phyloP scores from a whole-genome alignment of 352 stramenopile species.

The Pythium aristosporum region DNA sequence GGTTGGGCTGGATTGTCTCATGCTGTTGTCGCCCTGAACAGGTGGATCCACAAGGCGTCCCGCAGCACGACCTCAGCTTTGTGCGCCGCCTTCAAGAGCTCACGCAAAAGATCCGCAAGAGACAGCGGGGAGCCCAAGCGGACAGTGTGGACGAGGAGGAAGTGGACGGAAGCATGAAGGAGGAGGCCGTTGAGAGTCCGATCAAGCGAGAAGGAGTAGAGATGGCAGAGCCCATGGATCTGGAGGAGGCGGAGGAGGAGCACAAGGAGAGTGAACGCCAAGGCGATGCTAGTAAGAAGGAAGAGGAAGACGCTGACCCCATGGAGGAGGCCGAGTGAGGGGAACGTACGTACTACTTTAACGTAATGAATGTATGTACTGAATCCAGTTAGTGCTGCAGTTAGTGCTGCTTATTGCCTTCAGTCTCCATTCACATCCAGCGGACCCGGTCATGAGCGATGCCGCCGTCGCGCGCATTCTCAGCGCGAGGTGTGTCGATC shows the following conservation, averaged over 20 bases:
- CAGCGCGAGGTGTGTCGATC: constrained; percentile 12
- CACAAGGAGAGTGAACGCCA: constrained; percentile 8
- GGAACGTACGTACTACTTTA: constrained; percentile 13
- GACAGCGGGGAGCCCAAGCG: constrained; percentile 17
- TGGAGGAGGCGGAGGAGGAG: constrained; percentile 21
- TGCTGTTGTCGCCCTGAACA: constrained; percentile 30
- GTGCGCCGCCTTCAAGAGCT: constrained; percentile 60
- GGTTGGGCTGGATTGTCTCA: background rate
- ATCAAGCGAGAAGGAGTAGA: background rate
- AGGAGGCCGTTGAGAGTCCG: background rate
- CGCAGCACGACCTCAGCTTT: constrained; percentile 57
- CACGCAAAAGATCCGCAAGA: constrained; percentile 37
- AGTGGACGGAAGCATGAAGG: background rate
- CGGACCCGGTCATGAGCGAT: background rate
- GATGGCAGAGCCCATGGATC: background rate
- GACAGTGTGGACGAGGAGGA: constrained; percentile 4
- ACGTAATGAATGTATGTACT: background rate
- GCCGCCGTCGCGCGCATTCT: constrained; percentile 21
- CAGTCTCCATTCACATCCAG: too few relatives aligned
- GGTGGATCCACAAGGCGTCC: constrained; percentile 36
- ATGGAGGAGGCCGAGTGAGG: background rate
- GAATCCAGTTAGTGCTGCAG: background rate
- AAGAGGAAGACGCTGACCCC: background rate
- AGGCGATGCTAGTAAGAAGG: background rate
- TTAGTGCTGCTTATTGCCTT: too few relatives aligned